phyloP scores from a whole-genome alignment of 1,284 basidiomycete genomes.

The Trametes pubescens region DNA sequence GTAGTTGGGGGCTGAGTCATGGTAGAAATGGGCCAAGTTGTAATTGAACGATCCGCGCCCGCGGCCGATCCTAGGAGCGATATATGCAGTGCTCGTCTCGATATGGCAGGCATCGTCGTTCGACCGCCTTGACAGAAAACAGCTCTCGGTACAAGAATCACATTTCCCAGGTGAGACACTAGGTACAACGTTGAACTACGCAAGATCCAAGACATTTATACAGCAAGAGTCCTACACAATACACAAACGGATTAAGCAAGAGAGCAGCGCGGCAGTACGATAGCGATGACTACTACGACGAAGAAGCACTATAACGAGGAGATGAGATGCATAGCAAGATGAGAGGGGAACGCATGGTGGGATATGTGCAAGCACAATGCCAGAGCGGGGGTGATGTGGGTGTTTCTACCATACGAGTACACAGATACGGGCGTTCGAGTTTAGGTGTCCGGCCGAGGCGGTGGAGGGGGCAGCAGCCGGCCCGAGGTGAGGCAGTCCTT shows the following conservation, averaged over 20 bases:
- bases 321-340: conserved; percentile 3
- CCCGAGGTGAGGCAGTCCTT: conserved; percentile 82
- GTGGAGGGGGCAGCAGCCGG: conserved; percentile 48
- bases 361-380: neutral
- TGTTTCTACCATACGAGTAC: neutral
- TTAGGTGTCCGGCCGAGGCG: neutral
- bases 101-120: conserved; percentile 9
- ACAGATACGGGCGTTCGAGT: neutral
- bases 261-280: conserved; percentile 24
- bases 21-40: no score
- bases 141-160: neutral
- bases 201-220: conserved; percentile 18
- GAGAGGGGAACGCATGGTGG: conserved; percentile 2
- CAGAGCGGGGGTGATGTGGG: neutral
- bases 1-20: no score
- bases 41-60: no score
- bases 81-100: neutral
- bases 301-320: conserved; percentile 3
- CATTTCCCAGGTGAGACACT: neutral
- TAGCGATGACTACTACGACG: conserved; percentile 20
- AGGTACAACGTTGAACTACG: neutral
- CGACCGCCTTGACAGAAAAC: neutral
- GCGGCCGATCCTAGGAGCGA: neutral
- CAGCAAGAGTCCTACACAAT: conserved; percentile 23
- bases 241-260: conserved; percentile 22